Conservation (phyloP, 345 rosid genomes). For the Gossypium herbaceum region DNA sequence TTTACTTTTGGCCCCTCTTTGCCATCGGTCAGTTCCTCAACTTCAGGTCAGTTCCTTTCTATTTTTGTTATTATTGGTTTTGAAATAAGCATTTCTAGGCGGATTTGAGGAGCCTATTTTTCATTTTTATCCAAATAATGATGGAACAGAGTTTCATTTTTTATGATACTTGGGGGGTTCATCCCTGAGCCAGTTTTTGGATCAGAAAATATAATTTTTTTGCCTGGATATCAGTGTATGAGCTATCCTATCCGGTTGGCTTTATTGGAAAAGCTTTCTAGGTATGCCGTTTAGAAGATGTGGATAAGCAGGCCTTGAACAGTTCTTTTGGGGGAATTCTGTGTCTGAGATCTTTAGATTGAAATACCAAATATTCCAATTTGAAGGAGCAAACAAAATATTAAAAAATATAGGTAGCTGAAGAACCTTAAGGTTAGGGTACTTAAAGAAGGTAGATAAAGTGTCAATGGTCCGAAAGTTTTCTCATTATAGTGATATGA, state of each 20-base stretch:
- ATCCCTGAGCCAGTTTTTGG: background rate
- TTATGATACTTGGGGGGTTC: background rate
- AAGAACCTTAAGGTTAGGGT: background rate
- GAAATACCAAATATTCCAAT: constrained; percentile 2
- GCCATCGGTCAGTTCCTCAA: constrained; percentile 89
- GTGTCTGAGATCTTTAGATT: background rate
- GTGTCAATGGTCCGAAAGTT: background rate
- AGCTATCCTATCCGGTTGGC: background rate
- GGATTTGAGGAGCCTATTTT: background rate
- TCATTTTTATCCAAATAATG: background rate
- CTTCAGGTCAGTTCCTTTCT: constrained; percentile 48
- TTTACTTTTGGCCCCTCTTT: constrained; percentile 87
- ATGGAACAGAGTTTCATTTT: background rate
- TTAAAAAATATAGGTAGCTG: background rate
- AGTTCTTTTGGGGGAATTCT: background rate
- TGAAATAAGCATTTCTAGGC: background rate
- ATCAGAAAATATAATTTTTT: background rate
- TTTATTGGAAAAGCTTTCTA: background rate
- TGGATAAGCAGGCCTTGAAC: background rate
- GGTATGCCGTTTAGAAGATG: background rate
- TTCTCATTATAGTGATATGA: background rate
- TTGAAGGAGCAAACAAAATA: background rate
- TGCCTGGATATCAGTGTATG: background rate
- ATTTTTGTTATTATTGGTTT: background rate
- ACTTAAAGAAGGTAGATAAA: background rate